These are phyloP conservation scores for Aquilaria yunnanensis DNA, from an alignment of 345 rosid species.

Conservation along the genomic window DNA sequence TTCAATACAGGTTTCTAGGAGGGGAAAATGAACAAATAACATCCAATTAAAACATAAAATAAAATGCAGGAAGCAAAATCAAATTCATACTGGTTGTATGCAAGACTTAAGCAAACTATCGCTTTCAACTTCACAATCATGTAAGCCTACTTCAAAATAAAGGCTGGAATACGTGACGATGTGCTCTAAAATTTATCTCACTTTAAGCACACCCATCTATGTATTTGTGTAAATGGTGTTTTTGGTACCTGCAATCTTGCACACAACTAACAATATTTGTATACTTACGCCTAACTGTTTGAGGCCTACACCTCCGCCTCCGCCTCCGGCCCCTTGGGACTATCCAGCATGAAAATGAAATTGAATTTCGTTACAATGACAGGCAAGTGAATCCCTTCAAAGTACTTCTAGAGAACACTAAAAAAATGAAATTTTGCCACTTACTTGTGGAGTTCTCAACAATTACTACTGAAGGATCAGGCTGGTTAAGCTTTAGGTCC, in stretches of 20 bases:
- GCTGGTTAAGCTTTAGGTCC: conserved; percentile 59
- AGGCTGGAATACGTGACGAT: conserved; percentile 28
- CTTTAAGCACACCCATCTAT: not conserved
- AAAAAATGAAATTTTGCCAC: conserved; percentile 14
- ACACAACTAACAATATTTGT: conserved; percentile 19
- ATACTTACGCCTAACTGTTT: conserved; percentile 72
- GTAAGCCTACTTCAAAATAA: conserved; percentile 10
- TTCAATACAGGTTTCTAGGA: conserved; percentile 62
- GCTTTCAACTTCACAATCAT: not conserved
- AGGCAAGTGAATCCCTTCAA: conserved; percentile 15
- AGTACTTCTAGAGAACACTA: conserved; percentile 4
- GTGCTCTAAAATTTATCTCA: not conserved
- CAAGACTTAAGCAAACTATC: not conserved
- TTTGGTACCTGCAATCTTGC: not conserved
- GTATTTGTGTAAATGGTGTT: no score
- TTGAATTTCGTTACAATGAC: conserved; percentile 30
- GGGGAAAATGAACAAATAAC: conserved; percentile 11
- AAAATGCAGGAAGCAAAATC: conserved; percentile 1
- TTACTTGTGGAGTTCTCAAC: conserved; percentile 69
- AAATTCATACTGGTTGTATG: not conserved
- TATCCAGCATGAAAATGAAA: conserved; percentile 50
- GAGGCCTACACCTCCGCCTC: conserved; percentile 73
- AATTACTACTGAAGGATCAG: conserved; percentile 78
- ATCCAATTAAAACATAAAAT: conserved; percentile 1
- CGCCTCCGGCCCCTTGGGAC: conserved; percentile 72